Evolutionary conservation across 371 early-diverging fungal species (phyloP), one percentile per base, ranked within the genome.

Genomic region (Lichtheimia ornata): DNA sequence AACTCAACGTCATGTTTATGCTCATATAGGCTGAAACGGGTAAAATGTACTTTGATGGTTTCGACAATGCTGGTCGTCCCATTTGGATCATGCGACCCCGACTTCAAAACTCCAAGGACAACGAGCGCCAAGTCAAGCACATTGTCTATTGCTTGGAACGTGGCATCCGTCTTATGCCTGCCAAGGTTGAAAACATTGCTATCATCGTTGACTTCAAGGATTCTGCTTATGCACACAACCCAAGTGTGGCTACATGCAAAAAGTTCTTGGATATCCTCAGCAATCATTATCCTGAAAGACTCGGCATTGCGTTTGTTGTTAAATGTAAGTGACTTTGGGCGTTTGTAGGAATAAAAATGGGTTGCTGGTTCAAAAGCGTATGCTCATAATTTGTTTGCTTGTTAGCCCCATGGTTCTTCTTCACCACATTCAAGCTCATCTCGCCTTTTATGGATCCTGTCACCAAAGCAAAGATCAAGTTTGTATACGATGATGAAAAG

Each of bases 401-500:
- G 15, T 5, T 43, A 87, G 93, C 96, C 24, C 92, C 94, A n/a
- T 91, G 91, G 87, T 89, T 91, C 70, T 92, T 97, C 64, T 87
- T 87, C 73, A 79, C 86, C 47, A 88, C 92, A 24, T 93, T 89
- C 64, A 88, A 86, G 66, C 24, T 94, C 27, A 82, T 96, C 22
- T 84, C 90, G 4, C 95, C 95, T 0, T 94, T 95, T 61, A 84
- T 97, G 65, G 94, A 97, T 68, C 93, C 94, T 14, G 91, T 94
- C 45, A 95, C 96, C 18, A 87, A 85, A 54, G 71, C 76, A 22
- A 97, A 96, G 68, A 85, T 97, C 57, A 83, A 89, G 22, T 94
- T 97, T 72, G 89, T 90, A 2, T 61, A 68, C 17, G 84, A 91
- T 57, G 45, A 55, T 35, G 56, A 61, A 18, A 65, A 49, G 18